Base-by-base conservation (phyloP, 441 rosid species). In the Sinapis alba region DNA sequence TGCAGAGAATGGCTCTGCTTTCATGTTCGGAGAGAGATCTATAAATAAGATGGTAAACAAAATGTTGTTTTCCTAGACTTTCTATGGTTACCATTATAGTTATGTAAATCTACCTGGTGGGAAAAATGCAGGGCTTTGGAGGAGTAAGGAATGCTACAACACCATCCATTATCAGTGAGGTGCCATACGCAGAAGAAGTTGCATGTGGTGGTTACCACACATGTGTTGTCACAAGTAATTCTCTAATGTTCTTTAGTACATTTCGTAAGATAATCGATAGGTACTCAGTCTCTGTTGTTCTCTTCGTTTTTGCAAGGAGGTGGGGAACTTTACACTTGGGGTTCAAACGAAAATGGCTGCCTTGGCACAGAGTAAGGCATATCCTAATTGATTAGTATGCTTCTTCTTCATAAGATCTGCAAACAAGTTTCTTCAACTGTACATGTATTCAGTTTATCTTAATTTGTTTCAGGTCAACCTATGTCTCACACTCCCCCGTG, bases 121-220 rank as follows among this genome's bases (percentile, higher is more conserved):
- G 72, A 71, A 47, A 47, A 62, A 57, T 81, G 43, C 41, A 95
- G 99, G 92, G 85, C 13, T 84, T 86, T 73, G 86, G 84, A 68
- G 86, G 80, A 73, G 84, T 64, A 62, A 86, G 82, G 43, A 79
- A 80, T 83, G 82, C 84, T 41, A 83, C 85, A 65, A 85, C 83
- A 36, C 92, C 91, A 10, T 84, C 92, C 62, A 68, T 84, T 81
- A 79, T 90, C 67, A 82, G 70, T 54, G 71, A 85, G 65, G 81
- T 91, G 64, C 95, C 96, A 26, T 83, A 75, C 66, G 88, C 95
- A 56, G 85, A 79, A 81, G 97, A 87, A 74, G 88, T 93, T 83
- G 90, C 93, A 69, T 90, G 98, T 28, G 99, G 99, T 84, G 97
- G 98, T 70, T 91, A 95, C 80, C 99, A 95, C 81, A 90, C 91